phyloP scores from a whole-genome alignment of 2,329 filamentous ascomycete genomes.

The Penicillium sp. region DNA sequence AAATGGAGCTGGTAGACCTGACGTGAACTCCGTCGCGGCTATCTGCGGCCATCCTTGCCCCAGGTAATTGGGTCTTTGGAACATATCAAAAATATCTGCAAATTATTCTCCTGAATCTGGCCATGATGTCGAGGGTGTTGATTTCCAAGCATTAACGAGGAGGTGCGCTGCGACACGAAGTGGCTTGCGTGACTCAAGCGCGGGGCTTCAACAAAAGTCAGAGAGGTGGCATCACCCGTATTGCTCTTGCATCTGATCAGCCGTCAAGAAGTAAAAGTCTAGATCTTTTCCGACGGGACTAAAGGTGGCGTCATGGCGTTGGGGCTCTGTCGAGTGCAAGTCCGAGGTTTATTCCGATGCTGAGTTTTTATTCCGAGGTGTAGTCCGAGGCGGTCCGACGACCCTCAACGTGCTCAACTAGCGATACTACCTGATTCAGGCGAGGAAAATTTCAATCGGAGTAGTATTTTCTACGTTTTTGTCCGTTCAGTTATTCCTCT shows the following conservation, averaged over 20 bases:
- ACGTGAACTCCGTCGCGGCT: not conserved
- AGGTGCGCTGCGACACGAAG: slow-evolving; percentile 2
- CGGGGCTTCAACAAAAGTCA: not conserved
- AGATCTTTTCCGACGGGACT: not conserved
- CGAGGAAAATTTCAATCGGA: not conserved
- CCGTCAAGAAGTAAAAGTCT: not conserved
- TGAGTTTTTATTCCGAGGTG: slow-evolving; percentile 5
- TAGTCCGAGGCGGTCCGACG: slow-evolving; percentile 4
- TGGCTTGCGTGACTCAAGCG: slow-evolving; percentile 8
- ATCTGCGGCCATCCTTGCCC: not conserved
- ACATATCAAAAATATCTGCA: not conserved
- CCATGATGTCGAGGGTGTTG: not conserved
- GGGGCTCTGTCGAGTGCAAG: not conserved
- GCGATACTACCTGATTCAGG: slow-evolving; percentile 5
- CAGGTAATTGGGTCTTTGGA: not conserved
- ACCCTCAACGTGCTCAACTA: not conserved
- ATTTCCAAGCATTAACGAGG: not conserved
- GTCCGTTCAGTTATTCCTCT: not conserved
- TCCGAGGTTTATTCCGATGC: slow-evolving; percentile 7
- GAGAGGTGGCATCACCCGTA: not conserved
- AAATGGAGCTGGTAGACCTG: not conserved
- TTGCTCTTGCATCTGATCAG: not conserved
- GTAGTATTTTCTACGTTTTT: not conserved
- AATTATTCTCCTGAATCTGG: not conserved
- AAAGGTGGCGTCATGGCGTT: slow-evolving; percentile 6